Base-by-base conservation (phyloP, 2,329 filamentous ascomycete genomes). In the Pseudodiploospora longispora region DNA sequence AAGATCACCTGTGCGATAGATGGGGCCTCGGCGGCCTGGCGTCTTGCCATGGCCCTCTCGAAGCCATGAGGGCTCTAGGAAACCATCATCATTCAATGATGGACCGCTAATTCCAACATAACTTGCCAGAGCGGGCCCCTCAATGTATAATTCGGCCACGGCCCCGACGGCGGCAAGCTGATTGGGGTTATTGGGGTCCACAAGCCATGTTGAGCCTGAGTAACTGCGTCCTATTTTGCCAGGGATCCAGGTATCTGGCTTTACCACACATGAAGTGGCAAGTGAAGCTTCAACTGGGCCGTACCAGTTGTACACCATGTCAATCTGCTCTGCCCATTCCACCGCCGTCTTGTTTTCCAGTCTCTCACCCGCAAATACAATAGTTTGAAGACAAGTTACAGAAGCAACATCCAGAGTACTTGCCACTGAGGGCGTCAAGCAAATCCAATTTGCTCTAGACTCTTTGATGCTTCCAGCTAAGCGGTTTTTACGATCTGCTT, bases 1-100 rank as follows among this genome's bases (percentile, higher is more conserved):
- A n/a, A 45, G 28, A 38, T 45, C 43, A 9, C 43, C 43, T 7
- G 38, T 45, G 32, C 33, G 28, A 33, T 45, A 45, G n/a, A 45
- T 9, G 9, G 8, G 32, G 8, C 12, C 32, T 9, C 32, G 32
- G 9, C 32, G 32, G 2, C 19, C 4, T 9, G 38, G 19, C 3
- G 28, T 7, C 4, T 41, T 33, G 31, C 10, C n/a, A 4, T 19
- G 19, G 29, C 38, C 42, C 12, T 27, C 27, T 28, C 9, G 19
- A 28, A 36, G 32, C 42, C 42, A 44, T 27, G 29, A 27, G 2
- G 42, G 42, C 39, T 9, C 30, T 30, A 36, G 27, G 9, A 44
- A 35, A 41, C 27, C 28, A 10, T 31, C 28, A 8, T 36, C 38
- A 12, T 40, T 41, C 5, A 41, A 41, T 6, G 5, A 10, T 2